Evolutionary conservation across 768 basidiomycete species (phyloP), one percentile per base, ranked within the genome.

Genomic region (Boletus huronensis): DNA sequence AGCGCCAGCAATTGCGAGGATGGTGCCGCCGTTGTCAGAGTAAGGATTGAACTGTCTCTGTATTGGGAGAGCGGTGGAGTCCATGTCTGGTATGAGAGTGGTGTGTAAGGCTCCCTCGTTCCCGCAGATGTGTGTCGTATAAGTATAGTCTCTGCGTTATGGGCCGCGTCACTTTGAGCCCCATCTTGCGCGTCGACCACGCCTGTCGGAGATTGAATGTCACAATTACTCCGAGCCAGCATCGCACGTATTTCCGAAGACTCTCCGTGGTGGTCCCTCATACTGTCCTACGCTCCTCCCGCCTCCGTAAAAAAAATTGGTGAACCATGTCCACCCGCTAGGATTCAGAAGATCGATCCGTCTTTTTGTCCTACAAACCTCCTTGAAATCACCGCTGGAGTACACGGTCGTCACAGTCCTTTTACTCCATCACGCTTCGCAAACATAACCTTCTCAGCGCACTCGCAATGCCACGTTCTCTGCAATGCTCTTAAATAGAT

Each of bases 11-110:
- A 98, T 91, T 66, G 91, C 91, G 64, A 99, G 85, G 74, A 98
- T 96, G 19, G 95, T 94, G 26, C 97, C 96, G 29, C 96, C 96
- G 63, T 98, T 98, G 62, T 93, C 85, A 2, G 85, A 79, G 81
- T 97, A 96, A 0, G 93, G 93, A 66, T 91, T 87, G 76, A 96
- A 95, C 39, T 79, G 77, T 43, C 82, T 75, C 61, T 85, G 79
- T 53, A 82, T 80, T 23, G 77, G 75, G 35, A 72, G 70, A 2
- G 72, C 62, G 36, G 43, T 32, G 11, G 41, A 1, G 46, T 46
- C 54, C 50, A 52, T 52, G 52, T 29, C 39, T 17, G 0, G n/a
- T 6, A 10, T 41, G 19, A 36, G 39, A 25, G 23, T 6, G 21
- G 1, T 14, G 21, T 41, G 21, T 21, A 21, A 17, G 35, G 5